Evolutionary conservation across 2,329 filamentous ascomycete genomes (phyloP).

Genomic region (Colletotrichum musae): DNA sequence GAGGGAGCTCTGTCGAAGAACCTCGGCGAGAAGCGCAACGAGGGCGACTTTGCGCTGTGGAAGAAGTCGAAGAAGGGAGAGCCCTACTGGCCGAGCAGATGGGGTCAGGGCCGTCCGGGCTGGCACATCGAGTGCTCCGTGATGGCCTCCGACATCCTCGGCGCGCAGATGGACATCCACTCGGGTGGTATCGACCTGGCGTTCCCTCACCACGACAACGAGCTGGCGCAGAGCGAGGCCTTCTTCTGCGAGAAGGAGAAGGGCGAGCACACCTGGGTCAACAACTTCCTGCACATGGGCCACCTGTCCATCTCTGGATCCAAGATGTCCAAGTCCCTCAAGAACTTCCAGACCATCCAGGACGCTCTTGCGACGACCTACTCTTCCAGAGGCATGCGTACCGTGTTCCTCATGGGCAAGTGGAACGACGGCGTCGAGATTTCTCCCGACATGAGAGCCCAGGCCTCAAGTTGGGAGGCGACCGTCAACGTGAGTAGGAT

Average conservation of each 20-base stretch:
- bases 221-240: conserved; percentile 91
- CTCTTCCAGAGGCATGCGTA: conserved; percentile 84
- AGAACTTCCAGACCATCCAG: conserved; percentile 95
- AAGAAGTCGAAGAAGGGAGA: conserved; percentile 94
- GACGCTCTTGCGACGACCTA: conserved; percentile 81
- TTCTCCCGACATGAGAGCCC: conserved; percentile 83
- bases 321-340: conserved; percentile 96
- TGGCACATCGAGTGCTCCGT: conserved; percentile 99
- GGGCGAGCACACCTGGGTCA: conserved; percentile 83
- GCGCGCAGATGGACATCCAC: conserved; percentile 90
- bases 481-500: conserved; percentile 72
- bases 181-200: conserved; percentile 92
- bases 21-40: conserved; percentile 77
- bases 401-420: conserved; percentile 87
- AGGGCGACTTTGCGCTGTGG: conserved; percentile 93
- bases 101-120: conserved; percentile 89
- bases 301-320: conserved; percentile 86
- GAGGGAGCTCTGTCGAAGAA: conserved; percentile 84
- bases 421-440: conserved; percentile 96
- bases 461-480: conserved; percentile 84
- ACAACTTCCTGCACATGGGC: conserved; percentile 96
- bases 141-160: conserved; percentile 93
- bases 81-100: conserved; percentile 89
- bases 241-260: conserved; percentile 74
- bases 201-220: conserved; percentile 95